A percentile compares a stretch with the other conserved stretches of the same genome.
Evolutionary conservation across 148 eudicot species (phyloP).

Genomic region (Arbutus unedo): DNA sequence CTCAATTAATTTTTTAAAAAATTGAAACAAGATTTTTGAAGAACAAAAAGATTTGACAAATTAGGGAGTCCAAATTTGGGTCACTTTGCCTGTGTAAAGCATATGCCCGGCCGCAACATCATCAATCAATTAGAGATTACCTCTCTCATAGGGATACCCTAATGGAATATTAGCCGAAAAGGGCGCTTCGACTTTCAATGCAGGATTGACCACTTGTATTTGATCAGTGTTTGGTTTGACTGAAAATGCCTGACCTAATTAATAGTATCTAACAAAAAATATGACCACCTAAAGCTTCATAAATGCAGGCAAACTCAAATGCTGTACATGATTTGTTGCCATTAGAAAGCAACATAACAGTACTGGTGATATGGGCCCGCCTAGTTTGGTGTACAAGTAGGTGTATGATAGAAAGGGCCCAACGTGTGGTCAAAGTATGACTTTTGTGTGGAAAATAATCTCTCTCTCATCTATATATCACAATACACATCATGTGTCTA

Average conservation of each 20-base stretch:
- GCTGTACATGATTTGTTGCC: background rate
- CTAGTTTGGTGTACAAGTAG: constrained; percentile 4
- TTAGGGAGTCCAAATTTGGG: background rate
- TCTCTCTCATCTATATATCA: background rate
- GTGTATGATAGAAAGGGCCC: background rate
- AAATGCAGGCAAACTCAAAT: background rate
- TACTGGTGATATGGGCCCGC: background rate
- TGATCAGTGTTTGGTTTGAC: constrained; percentile 5
- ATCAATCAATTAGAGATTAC: background rate
- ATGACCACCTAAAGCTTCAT: no score
- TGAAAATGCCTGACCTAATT: background rate
- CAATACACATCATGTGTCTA: background rate
- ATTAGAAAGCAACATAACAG: background rate
- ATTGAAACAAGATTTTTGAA: no score
- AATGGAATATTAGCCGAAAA: background rate
- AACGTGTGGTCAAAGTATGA: background rate
- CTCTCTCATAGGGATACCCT: constrained; percentile 13
- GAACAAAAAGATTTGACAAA: background rate
- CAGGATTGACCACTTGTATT: background rate
- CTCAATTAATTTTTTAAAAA: no score
- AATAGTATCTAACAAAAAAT: background rate
- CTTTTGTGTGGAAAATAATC: background rate
- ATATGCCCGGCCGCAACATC: background rate
- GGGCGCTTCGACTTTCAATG: constrained; percentile 1
- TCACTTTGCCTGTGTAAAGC: background rate